These are phyloP conservation scores for Fusarium sp. DNA, from an alignment of 2,329 filamentous ascomycete genomes.

Conservation along the genomic window DNA sequence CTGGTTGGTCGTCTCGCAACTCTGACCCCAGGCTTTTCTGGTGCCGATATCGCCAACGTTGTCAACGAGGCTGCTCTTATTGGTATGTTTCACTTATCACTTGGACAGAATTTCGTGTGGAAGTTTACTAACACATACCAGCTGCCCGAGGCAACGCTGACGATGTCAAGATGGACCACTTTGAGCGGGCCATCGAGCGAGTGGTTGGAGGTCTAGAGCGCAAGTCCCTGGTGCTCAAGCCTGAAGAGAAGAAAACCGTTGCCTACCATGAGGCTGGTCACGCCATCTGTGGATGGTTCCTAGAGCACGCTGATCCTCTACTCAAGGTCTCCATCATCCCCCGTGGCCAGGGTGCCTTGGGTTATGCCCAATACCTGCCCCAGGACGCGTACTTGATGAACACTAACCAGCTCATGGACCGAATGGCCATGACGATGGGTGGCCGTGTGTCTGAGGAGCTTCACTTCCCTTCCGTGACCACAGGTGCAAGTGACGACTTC, in stretches of 20 bases:
- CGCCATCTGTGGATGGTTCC: conserved; percentile 98
- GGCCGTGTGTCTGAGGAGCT: conserved; percentile 96
- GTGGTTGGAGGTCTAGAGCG: conserved; percentile 97
- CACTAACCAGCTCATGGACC: conserved; percentile 95
- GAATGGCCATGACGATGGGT: conserved; percentile 99
- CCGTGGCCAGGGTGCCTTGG: conserved; percentile 90
- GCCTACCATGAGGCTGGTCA: conserved; percentile 99
- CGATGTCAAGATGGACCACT: conserved; percentile 88
- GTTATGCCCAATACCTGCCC: conserved; percentile 98
- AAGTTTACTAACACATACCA: conserved; percentile 55
- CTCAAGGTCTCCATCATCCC: conserved; percentile 99
- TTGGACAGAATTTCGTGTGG: conserved; percentile 49
- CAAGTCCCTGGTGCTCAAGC: conserved; percentile 93
- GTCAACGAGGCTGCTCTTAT: conserved; percentile 98
- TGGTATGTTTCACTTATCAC: conserved; percentile 69
- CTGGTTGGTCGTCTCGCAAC: conserved; percentile 90
- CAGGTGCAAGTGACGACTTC: conserved; percentile 96
- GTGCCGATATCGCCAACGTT: conserved; percentile 98
- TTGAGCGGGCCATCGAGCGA: conserved; percentile 97
- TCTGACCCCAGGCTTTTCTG: conserved; percentile 94
- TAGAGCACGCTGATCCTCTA: conserved; percentile 94
- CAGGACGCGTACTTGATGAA: conserved; percentile 96
- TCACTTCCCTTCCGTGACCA: conserved; percentile 96
- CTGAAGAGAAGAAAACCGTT: conserved; percentile 94
- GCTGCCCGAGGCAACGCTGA: conserved; percentile 87